A percentile compares a stretch with the other conserved stretches of the same genome.
phyloP scores from a whole-genome alignment of 1,139 yeast species.

The Diutina neorugosa region DNA sequence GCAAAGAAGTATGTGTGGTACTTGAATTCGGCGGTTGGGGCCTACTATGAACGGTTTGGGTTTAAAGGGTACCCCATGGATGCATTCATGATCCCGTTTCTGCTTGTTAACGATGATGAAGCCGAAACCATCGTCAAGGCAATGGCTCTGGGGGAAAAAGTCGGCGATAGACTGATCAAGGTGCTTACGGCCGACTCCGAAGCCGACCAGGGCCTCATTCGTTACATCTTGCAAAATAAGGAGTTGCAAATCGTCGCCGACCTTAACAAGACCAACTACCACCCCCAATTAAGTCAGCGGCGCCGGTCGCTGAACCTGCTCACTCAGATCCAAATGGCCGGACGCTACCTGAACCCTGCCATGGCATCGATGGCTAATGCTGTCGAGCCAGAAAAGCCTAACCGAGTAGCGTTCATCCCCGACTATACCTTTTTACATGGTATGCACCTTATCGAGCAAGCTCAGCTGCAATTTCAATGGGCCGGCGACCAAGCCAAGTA shows the following conservation, averaged over 20 bases:
- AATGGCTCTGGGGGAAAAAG: conserved; percentile 8
- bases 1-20: conserved; percentile 28
- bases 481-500: conserved; percentile 7
- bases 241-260: conserved; percentile 29
- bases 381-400: conserved; percentile 17
- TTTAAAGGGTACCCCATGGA: conserved; percentile 27
- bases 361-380: conserved; percentile 19
- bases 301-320: conserved; percentile 26
- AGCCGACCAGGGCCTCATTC: conserved; percentile 21
- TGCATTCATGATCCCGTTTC: conserved; percentile 21
- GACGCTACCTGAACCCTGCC: neutral
- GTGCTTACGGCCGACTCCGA: conserved; percentile 15
- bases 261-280: conserved; percentile 22
- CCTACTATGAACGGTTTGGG: conserved; percentile 25
- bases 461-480: conserved; percentile 5
- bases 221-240: conserved; percentile 21
- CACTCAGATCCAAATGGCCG: conserved; percentile 14
- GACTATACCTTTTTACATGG: conserved; percentile 5
- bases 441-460: neutral
- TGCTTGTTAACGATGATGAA: conserved; percentile 12
- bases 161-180: conserved; percentile 19
- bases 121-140: conserved; percentile 14
- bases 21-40: conserved; percentile 24
- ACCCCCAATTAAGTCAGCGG: conserved; percentile 22
- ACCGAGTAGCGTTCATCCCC: conserved; percentile 21